Evolutionary conservation across 768 basidiomycete species (phyloP), one percentile per base, ranked within the genome.

Genomic region (Phanerodontia chrysosporium): DNA sequence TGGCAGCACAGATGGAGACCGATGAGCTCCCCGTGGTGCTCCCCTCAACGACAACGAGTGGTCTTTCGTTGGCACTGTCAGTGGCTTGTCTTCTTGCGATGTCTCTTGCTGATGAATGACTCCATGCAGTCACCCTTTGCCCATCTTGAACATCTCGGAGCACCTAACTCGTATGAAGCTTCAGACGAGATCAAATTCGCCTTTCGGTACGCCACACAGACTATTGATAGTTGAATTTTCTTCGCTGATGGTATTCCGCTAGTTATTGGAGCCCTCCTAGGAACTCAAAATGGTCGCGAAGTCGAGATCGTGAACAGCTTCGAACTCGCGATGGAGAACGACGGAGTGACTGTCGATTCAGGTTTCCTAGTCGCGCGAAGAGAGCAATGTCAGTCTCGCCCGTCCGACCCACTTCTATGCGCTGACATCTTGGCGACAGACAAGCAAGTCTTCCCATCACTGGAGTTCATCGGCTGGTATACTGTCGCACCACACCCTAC

Each of bases 391-490:
- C 59, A 75, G 79, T 51, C 21, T n/a, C 2, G n/a, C 35, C 24
- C 35, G 8, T 18, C 32, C 24, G 36, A 16, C 2, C 30, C 18
- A 35, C 25, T 36, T 32, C 35, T 29, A 27, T n/a, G 21, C 28
- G 27, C 24, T 22, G 32, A 30, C 18, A 18, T 12, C 10, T 42
- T 4, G 2, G 16, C 54, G 52, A 45, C 72, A 98, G 96, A 95
- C 80, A 96, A 96, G 73, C 95, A 97, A 74, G 96, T 98, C 22
- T 98, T 99, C 72, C 97, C 97, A 12, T 94, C 95, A 0, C 80
- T 98, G 32, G 97, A 98, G 69, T 88, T 99, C 68, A 90, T 99
- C 52, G 97, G 97, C 8, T 99, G 97, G 97, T 99, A 99, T 73
- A 91, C 90, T 0, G 86, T 95, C 45, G 87, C 92, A 16, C 70